Evolutionary conservation across 2,329 filamentous ascomycete species (phyloP).

Genomic region (Trichoderma atrobrunneum): DNA sequence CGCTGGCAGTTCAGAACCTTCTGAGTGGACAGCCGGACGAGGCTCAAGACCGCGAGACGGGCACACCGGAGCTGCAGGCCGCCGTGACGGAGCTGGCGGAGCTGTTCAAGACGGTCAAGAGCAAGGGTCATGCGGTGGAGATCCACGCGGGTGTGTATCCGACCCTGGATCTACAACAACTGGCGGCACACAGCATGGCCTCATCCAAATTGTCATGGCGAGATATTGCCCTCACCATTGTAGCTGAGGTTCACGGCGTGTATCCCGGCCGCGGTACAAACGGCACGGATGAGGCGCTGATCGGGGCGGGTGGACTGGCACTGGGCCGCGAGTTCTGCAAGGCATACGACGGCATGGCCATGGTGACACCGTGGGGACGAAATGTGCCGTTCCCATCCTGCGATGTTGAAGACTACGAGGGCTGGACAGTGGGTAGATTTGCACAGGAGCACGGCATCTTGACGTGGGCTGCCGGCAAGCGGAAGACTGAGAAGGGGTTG

Average conservation of each 20-base stretch:
- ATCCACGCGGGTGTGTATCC: constrained; percentile 77
- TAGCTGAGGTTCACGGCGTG: constrained; percentile 68
- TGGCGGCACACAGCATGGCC: constrained; percentile 63
- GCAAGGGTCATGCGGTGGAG: constrained; percentile 53
- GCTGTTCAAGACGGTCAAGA: constrained; percentile 30
- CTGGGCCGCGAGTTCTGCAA: constrained; percentile 73
- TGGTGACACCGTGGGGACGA: constrained; percentile 58
- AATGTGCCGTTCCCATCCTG: constrained; percentile 27
- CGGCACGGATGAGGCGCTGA: constrained; percentile 58
- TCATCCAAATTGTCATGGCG: constrained; percentile 44
- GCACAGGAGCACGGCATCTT: constrained; percentile 78
- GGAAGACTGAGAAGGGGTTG: constrained; percentile 29
- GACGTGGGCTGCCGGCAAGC: constrained; percentile 45
- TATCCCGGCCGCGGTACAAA: constrained; percentile 58
- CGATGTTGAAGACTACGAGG: constrained; percentile 39
- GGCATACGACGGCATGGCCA: constrained; percentile 68
- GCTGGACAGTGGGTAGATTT: constrained; percentile 68
- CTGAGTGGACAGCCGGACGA: constrained; percentile 15
- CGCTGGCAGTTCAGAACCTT: constrained; percentile 35
- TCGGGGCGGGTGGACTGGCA: constrained; percentile 67
- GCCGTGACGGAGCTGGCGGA: constrained; percentile 23
- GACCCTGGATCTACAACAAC: constrained; percentile 73
- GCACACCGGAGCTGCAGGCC: constrained; percentile 22
- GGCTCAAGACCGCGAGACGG: constrained; percentile 10
- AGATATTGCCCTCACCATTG: constrained; percentile 63